These are phyloP conservation scores for Neonectria ditissima DNA, from an alignment of 2,329 filamentous ascomycete genomes.

Conservation along the genomic window DNA sequence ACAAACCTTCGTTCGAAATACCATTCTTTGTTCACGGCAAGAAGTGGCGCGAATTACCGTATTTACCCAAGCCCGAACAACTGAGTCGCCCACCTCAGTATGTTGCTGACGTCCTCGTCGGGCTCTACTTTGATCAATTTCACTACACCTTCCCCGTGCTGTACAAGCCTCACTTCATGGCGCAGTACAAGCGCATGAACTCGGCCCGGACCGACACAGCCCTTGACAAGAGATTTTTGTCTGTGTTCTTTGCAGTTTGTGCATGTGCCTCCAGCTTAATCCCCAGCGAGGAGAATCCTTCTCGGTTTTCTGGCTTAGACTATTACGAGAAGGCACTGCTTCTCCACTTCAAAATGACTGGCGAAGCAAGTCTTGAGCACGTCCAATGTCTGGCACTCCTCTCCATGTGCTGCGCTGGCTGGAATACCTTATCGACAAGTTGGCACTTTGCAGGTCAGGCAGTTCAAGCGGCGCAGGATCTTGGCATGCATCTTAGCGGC, in stretches of 20 bases:
- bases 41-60: constrained; percentile 44
- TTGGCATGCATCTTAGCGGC: constrained; percentile 44
- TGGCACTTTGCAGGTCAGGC: constrained; percentile 45
- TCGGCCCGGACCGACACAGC: constrained; percentile 9
- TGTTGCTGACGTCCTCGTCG: constrained; percentile 44
- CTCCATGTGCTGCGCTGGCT: constrained; percentile 46
- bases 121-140: constrained; percentile 46
- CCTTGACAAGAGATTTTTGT: constrained; percentile 39
- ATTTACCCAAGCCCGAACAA: constrained; percentile 42
- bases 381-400: constrained; percentile 47
- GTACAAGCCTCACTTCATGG: constrained; percentile 44
- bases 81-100: constrained; percentile 45
- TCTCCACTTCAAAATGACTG: constrained; percentile 33
- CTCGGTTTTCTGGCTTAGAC: constrained; percentile 42
- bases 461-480: constrained; percentile 44
- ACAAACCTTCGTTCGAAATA: constrained; percentile 34
- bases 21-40: constrained; percentile 45
- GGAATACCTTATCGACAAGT: constrained; percentile 47
- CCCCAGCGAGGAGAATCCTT: constrained; percentile 22
- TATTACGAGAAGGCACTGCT: constrained; percentile 35
- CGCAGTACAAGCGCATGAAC: constrained; percentile 34
- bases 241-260: constrained; percentile 47
- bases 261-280: constrained; percentile 45
- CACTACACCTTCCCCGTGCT: constrained; percentile 47
- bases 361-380: constrained; percentile 44